These are phyloP conservation scores for Madurella mycetomatis DNA, from an alignment of 2,329 filamentous ascomycete genomes.

Conservation along the genomic window DNA sequence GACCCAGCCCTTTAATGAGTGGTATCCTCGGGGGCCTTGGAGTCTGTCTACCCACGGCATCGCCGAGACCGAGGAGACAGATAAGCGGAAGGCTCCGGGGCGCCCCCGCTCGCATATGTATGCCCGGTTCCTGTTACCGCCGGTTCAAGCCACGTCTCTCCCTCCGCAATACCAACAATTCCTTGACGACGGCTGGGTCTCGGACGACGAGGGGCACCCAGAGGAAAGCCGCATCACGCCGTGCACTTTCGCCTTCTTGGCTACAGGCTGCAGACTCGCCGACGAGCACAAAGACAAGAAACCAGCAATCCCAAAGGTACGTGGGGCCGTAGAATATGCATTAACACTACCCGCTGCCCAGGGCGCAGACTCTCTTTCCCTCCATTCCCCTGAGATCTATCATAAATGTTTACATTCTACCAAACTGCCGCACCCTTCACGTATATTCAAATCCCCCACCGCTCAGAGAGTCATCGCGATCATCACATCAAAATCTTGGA, in stretches of 20 bases:
- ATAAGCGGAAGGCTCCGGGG: neutral
- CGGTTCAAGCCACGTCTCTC: neutral
- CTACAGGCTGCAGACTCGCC: neutral
- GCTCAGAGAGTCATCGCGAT: too few species aligned
- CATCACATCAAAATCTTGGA: neutral
- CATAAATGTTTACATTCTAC: too few species aligned
- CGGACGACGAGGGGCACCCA: conserved; percentile 5
- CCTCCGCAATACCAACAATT: neutral
- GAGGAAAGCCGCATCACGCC: conserved; percentile 1
- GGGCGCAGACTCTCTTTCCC: too few species aligned
- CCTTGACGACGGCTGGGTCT: conserved; percentile 2
- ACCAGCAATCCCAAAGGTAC: neutral
- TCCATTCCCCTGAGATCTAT: too few species aligned
- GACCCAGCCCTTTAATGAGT: neutral
- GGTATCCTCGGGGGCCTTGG: neutral
- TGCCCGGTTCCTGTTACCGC: neutral
- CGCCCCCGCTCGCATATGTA: neutral
- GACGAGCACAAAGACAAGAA: neutral
- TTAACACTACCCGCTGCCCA: too few species aligned
- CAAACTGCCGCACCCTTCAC: too few species aligned
- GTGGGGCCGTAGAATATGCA: neutral
- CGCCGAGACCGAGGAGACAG: neutral
- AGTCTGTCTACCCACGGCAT: too few species aligned
- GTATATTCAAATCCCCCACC: too few species aligned
- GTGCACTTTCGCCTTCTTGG: neutral